A percentile compares a stretch with the other conserved stretches of the same genome.
Conservation (phyloP, 2,329 filamentous ascomycete species). For the Helotiales sp. region DNA sequence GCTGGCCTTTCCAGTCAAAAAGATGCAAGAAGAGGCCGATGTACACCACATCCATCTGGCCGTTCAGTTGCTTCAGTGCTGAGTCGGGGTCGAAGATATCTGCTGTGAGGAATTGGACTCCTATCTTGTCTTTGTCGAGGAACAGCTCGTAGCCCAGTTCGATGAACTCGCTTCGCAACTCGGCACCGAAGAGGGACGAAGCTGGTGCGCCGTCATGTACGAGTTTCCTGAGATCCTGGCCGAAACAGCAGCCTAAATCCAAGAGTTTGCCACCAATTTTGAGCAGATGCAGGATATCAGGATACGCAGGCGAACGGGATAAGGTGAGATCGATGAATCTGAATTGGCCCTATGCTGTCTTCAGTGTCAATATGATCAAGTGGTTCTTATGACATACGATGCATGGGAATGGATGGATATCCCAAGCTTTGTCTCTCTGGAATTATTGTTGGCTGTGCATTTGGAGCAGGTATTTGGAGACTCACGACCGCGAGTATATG, state of each 20-base stretch:
- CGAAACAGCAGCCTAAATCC: constrained; percentile 45
- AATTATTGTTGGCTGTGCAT: background rate
- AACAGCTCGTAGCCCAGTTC: constrained; percentile 47
- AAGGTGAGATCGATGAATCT: constrained; percentile 31
- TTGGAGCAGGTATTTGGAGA: background rate
- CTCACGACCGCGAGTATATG: constrained; percentile 2
- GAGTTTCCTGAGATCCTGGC: constrained; percentile 47
- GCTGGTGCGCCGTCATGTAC: constrained; percentile 44
- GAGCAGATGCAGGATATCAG: constrained; percentile 23
- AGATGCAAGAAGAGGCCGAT: constrained; percentile 51
- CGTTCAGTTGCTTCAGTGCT: constrained; percentile 43
- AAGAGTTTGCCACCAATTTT: constrained; percentile 24
- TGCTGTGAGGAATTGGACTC: constrained; percentile 42
- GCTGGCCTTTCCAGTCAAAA: constrained; percentile 48
- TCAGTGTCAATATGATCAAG: background rate
- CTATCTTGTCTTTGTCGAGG: constrained; percentile 42
- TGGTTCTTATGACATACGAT: constrained; percentile 14
- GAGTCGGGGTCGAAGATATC: constrained; percentile 42
- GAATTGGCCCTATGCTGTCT: constrained; percentile 14
- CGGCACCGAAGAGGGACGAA: constrained; percentile 41
- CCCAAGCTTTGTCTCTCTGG: constrained; percentile 29
- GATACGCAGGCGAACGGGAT: constrained; percentile 20
- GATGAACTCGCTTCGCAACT: constrained; percentile 42
- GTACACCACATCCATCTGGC: constrained; percentile 49
- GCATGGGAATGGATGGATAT: constrained; percentile 28